phyloP scores from a whole-genome alignment of 768 basidiomycete genomes.

The Suillus spraguei region DNA sequence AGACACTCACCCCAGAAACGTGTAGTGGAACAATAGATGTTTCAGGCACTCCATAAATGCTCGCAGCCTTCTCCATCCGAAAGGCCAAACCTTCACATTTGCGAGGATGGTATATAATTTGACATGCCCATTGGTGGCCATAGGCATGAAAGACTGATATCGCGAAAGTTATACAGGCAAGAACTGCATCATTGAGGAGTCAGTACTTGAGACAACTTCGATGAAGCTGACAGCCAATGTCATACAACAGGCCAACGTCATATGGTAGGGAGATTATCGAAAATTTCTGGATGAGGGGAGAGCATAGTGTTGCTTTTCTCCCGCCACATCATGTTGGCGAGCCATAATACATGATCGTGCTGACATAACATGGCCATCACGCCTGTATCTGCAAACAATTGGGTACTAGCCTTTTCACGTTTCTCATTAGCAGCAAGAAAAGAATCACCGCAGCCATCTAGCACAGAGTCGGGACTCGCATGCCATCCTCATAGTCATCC shows the following conservation, averaged over 20 bases:
- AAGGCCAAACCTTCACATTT: constrained; percentile 23
- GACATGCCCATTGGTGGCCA: constrained; percentile 13
- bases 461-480: constrained; percentile 31
- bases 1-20: constrained; percentile 23
- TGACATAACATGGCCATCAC: constrained; percentile 26
- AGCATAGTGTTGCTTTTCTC: constrained; percentile 22
- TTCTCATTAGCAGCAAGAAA: constrained; percentile 24
- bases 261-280: constrained; percentile 19
- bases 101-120: constrained; percentile 12
- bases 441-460: constrained; percentile 34
- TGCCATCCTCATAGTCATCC: constrained; percentile 17
- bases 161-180: neutral
- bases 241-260: constrained; percentile 25
- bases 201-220: constrained; percentile 18
- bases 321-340: constrained; percentile 22
- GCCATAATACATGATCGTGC: constrained; percentile 23
- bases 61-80: constrained; percentile 35
- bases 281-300: constrained; percentile 10
- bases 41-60: constrained; percentile 28
- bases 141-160: constrained; percentile 13
- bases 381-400: constrained; percentile 23
- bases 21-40: constrained; percentile 21
- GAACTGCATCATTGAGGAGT: constrained; percentile 2
- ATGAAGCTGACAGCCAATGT: constrained; percentile 28
- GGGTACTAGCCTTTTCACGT: constrained; percentile 20